Conservation (phyloP, 106 monocot genomes). For the Acorus calamus region DNA sequence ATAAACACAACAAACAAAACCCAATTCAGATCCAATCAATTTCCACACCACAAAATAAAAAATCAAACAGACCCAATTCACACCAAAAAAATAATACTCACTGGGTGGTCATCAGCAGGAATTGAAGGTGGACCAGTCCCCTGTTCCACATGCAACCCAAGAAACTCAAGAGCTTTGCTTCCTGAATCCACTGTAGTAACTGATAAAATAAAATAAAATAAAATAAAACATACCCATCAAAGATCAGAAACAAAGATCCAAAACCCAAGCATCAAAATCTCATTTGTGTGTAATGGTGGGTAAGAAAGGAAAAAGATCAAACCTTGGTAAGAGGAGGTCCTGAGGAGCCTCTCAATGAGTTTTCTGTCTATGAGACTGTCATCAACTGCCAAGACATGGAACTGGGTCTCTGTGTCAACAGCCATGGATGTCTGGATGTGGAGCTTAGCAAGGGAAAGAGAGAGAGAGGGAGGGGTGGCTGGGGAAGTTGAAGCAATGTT, state of each 20-base stretch:
- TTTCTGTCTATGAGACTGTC: conserved; percentile 84
- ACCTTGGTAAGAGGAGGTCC: conserved; percentile 84
- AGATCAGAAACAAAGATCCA: background rate
- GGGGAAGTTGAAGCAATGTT: background rate
- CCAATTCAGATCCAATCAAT: background rate
- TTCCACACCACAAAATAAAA: background rate
- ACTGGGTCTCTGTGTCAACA: conserved; percentile 22
- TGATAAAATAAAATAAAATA: conserved; percentile 4
- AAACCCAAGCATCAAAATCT: background rate
- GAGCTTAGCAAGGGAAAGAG: background rate
- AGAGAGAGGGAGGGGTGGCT: too few species aligned
- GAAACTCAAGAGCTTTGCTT: conserved; percentile 55
- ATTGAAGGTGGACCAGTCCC: conserved; percentile 1
- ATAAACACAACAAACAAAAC: conserved; percentile 4
- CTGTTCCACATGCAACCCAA: conserved; percentile 43
- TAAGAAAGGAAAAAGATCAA: background rate
- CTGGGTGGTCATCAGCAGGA: conserved; percentile 3
- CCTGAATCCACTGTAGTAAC: conserved; percentile 66
- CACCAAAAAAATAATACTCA: background rate
- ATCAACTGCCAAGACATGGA: conserved; percentile 86
- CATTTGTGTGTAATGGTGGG: background rate
- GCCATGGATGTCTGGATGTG: conserved; percentile 9
- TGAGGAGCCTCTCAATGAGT: conserved; percentile 81
- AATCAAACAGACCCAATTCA: background rate
- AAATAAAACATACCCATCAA: background rate